Evolutionary conservation across 2,329 filamentous ascomycete genomes (phyloP).

Genomic region (Phoma sp.): DNA sequence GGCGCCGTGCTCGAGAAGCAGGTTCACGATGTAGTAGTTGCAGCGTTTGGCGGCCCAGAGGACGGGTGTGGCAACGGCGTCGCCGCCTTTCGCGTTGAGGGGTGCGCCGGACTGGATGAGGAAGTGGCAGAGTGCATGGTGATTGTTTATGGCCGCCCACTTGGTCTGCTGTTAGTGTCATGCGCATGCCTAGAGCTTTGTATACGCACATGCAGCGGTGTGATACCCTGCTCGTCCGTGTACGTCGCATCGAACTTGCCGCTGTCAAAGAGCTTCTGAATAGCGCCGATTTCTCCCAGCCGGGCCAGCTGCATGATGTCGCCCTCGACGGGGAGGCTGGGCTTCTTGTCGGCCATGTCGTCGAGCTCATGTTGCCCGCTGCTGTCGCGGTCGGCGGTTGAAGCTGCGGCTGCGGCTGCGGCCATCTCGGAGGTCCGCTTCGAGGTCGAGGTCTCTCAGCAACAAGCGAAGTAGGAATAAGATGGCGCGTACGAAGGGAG

Average conservation of each 20-base stretch:
- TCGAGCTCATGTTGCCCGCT: constrained; percentile 46
- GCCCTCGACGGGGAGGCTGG: constrained; percentile 63
- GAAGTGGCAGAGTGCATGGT: constrained; percentile 96
- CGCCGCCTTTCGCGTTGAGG: constrained; percentile 93
- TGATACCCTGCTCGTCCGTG: constrained; percentile 90
- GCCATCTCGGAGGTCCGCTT: constrained; percentile 38
- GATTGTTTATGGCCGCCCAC: constrained; percentile 99
- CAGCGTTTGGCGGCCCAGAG: constrained; percentile 98
- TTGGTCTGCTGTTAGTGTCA: constrained; percentile 50
- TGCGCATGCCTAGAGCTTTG: background rate
- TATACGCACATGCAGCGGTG: constrained; percentile 80
- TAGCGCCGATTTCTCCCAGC: constrained; percentile 81
- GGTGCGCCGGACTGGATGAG: constrained; percentile 85
- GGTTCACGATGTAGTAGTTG: constrained; percentile 94
- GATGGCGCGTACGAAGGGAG: background rate
- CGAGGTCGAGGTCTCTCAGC: constrained; percentile 1
- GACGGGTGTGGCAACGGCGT: constrained; percentile 89
- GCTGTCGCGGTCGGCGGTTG: constrained; percentile 23
- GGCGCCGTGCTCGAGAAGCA: constrained; percentile 88
- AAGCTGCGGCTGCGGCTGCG: constrained; percentile 12
- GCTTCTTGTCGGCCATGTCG: constrained; percentile 45
- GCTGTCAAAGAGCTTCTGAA: constrained; percentile 88
- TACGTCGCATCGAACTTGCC: constrained; percentile 83
- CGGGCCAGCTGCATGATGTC: constrained; percentile 97
- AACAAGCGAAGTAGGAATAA: background rate